Evolutionary conservation across 345 rosid genomes (phyloP), one percentile per base, ranked within the genome.

Genomic region (Hevea brasiliensis): DNA sequence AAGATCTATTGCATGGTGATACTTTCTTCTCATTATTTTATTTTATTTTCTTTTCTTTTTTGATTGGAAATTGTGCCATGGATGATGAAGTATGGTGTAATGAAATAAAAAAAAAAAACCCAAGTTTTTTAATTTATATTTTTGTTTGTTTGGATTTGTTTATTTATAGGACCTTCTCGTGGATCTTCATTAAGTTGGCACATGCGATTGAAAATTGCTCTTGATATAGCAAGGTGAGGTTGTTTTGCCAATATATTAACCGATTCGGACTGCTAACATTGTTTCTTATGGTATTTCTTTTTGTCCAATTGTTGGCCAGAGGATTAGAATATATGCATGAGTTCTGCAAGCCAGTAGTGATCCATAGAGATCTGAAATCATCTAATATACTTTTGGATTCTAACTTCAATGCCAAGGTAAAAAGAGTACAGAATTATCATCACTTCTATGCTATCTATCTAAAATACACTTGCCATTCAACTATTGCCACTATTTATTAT

Each of bases 311-410:
- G 81, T 74, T 73, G 85, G 77, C 81, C 82, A 95, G 99, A 84
- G 99, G 97, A 82, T 77, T 95, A 78, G 99, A 95, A 71, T 91
- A 95, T 89, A 79, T 95, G 67, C 99, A 95, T 74, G 97, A 91
- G 78, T 94, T 81, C 79, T 91, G 98, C 84, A 88, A 79, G 75
- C 99, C 99, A 68, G 81, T 85, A 47, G 92, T 95, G 83, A 92
- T 95, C 70, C 99, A 95, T 86, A 89, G 99, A 78, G 99, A 95
- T 89, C 89, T 95, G 85, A 95, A 95, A 87, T 87, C 99, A 3
- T 93, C 99, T 74, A 95, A 95, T 81, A 88, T 95, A 67, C 90
- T 95, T 56, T 75, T 95, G 80, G 99, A 92, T 78, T 81, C 90
- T 70, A 85, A 85, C 75, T 95, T 88, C 87, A 91, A 89, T 68